These are phyloP conservation scores for Ammopiptanthus mongolicus DNA, from an alignment of 306 rosid genomes.

Conservation along the genomic window DNA sequence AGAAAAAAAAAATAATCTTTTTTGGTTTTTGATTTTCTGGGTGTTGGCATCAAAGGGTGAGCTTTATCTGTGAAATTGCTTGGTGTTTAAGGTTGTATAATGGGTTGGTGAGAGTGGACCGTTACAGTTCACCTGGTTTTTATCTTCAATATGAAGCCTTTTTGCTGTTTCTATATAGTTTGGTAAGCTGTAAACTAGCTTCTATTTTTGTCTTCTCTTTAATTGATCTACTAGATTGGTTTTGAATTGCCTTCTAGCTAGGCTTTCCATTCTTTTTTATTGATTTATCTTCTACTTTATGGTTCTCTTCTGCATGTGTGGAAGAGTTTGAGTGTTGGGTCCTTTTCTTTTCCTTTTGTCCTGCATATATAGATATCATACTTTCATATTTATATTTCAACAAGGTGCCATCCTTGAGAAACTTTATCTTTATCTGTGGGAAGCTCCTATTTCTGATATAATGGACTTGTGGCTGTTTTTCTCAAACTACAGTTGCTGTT, in stretches of 20 bases:
- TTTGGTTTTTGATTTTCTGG: conserved; percentile 6
- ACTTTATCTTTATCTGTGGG: not conserved
- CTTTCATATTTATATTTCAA: conserved; percentile 22
- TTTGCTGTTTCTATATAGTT: conserved; percentile 45
- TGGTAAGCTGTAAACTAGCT: conserved; percentile 61
- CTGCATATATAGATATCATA: not conserved
- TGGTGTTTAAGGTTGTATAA: conserved; percentile 62
- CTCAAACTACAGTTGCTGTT: not conserved
- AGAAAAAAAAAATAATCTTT: not conserved
- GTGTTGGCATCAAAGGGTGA: conserved; percentile 31
- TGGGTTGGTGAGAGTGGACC: conserved; percentile 79
- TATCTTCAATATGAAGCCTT: conserved; percentile 64
- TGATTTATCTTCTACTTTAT: conserved; percentile 18
- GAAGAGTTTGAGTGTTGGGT: conserved; percentile 19
- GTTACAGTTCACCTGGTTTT: conserved; percentile 47
- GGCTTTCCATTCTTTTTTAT: conserved; percentile 28
- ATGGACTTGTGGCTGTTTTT: not conserved
- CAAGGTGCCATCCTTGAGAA: conserved; percentile 4
- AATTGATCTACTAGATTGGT: conserved; percentile 29
- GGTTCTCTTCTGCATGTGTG: conserved; percentile 21
- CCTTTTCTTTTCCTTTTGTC: conserved; percentile 16
- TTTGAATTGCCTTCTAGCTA: conserved; percentile 13
- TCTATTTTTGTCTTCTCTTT: conserved; percentile 49
- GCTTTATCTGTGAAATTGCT: conserved; percentile 47
- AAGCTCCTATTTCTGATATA: conserved; percentile 6